Evolutionary conservation across 2,329 filamentous ascomycete species (phyloP).

Genomic region (Fusarium duplospermum): DNA sequence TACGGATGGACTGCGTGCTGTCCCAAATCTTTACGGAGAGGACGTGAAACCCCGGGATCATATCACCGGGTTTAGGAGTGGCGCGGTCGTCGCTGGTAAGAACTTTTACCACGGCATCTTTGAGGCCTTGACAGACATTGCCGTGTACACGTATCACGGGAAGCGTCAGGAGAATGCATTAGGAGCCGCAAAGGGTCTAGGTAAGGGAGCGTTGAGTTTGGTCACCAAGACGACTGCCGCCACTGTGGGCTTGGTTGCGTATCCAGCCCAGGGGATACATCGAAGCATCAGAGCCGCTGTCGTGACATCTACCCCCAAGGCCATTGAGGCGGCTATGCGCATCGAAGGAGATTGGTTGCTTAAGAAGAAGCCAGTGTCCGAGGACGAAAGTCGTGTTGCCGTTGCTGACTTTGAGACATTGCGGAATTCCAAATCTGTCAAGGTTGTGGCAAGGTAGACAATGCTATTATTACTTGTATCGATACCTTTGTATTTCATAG

Average conservation of each 20-base stretch:
- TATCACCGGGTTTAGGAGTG: not conserved
- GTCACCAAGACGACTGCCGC: constrained; percentile 6
- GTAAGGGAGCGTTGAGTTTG: not conserved
- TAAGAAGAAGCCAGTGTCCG: not conserved
- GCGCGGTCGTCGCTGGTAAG: not conserved
- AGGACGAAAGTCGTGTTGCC: not conserved
- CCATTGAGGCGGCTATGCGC: not conserved
- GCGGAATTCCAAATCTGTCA: not conserved
- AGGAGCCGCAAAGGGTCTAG: not conserved
- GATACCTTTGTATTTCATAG: not conserved
- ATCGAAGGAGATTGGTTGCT: not conserved
- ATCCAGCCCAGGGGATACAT: not conserved
- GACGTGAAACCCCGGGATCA: not conserved
- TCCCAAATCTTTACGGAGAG: not conserved
- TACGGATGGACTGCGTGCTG: not conserved
- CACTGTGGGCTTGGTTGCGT: not conserved
- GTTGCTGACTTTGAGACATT: not conserved
- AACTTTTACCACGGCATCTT: constrained; percentile 7
- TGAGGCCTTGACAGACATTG: not conserved
- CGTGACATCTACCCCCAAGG: not conserved
- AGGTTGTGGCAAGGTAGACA: not conserved
- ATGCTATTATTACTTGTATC: not conserved
- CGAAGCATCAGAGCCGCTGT: not conserved
- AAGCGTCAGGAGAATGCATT: not conserved
- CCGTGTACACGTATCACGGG: not conserved